These are phyloP conservation scores for Dictyophora rubrovolvata DNA, from an alignment of 768 basidiomycete species.

Conservation along the genomic window DNA sequence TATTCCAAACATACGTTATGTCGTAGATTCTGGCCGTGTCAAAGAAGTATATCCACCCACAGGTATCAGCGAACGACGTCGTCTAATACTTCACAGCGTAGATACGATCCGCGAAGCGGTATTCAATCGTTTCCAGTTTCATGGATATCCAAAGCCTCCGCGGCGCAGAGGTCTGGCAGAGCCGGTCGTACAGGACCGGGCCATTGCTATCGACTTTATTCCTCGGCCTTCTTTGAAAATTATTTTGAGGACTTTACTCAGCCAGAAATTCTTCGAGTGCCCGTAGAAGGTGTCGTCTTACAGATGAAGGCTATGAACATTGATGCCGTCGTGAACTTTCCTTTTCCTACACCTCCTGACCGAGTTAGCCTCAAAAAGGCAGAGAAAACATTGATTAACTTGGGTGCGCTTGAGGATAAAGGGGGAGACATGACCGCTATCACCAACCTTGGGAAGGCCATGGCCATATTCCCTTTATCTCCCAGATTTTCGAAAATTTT, in stretches of 20 bases:
- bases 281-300: conserved; percentile 91
- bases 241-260: conserved; percentile 79
- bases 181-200: conserved; percentile 97
- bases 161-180: conserved; percentile 88
- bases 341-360: conserved; percentile 95
- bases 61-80: not conserved
- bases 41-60: conserved; percentile 58
- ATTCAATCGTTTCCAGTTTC: conserved; percentile 88
- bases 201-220: conserved; percentile 96
- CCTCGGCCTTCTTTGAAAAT: conserved; percentile 88
- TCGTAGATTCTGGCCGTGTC: conserved; percentile 91
- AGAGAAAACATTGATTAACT: conserved; percentile 66
- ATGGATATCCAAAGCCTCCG: conserved; percentile 95
- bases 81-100: conserved; percentile 41
- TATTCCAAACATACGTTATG: conserved; percentile 94
- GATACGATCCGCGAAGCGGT: conserved; percentile 69
- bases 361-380: conserved; percentile 64
- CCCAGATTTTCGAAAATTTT: conserved; percentile 96
- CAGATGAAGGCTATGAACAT: conserved; percentile 99
- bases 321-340: conserved; percentile 92
- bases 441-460: conserved; percentile 81
- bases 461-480: conserved; percentile 89
- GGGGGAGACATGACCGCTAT: conserved; percentile 46
- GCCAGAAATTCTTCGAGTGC: conserved; percentile 91
- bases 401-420: conserved; percentile 63